Evolutionary conservation across 2,329 filamentous ascomycete genomes (phyloP).

Genomic region (Colletotrichum sp.): DNA sequence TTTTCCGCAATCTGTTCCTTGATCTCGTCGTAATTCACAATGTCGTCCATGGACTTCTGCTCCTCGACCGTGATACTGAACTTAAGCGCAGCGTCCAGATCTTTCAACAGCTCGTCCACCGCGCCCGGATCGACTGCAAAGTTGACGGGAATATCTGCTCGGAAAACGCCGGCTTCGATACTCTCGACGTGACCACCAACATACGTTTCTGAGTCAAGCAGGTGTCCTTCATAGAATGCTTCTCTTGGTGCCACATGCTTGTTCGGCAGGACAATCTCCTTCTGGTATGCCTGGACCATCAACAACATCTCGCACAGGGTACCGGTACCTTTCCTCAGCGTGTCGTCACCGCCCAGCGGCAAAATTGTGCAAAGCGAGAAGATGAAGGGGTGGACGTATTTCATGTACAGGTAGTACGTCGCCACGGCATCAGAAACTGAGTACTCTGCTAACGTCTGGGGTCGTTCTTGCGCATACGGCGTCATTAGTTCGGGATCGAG

Average conservation of each 20-base stretch:
- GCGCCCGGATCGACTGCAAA: conserved; percentile 90
- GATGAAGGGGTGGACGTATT: conserved; percentile 99
- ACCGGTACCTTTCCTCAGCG: conserved; percentile 92
- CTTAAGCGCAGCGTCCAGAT: conserved; percentile 86
- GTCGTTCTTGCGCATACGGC: conserved; percentile 85
- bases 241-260: conserved; percentile 93
- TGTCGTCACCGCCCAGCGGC: conserved; percentile 90
- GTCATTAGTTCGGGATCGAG: conserved; percentile 98
- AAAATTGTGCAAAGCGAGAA: conserved; percentile 98
- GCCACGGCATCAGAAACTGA: conserved; percentile 98
- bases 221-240: conserved; percentile 94
- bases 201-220: conserved; percentile 96
- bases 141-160: conserved; percentile 92
- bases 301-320: conserved; percentile 99
- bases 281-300: conserved; percentile 97
- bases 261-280: conserved; percentile 91
- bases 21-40: conserved; percentile 83
- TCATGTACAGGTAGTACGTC: conserved; percentile 99
- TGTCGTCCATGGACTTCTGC: conserved; percentile 79
- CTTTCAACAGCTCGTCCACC: conserved; percentile 84
- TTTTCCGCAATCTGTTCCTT: conserved; percentile 80
- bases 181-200: conserved; percentile 98
- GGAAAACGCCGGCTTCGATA: conserved; percentile 97
- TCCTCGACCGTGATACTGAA: conserved; percentile 89
- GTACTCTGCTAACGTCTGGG: conserved; percentile 95